phyloP scores from a whole-genome alignment of 2,329 filamentous ascomycete species.

The Pseudogymnoascus destructans region DNA sequence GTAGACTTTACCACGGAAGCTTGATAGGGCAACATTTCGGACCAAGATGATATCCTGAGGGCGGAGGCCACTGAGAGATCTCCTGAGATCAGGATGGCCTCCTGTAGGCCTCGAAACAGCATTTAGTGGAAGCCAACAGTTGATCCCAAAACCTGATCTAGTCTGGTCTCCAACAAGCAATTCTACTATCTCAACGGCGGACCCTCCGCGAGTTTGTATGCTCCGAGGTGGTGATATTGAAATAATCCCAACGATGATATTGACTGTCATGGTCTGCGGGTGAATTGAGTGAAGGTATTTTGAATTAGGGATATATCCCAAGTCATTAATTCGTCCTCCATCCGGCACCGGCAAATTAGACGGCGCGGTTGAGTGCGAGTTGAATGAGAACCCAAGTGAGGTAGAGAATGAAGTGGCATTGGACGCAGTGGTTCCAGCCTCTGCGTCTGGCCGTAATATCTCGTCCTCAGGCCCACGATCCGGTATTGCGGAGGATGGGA shows the following conservation, averaged over 20 bases:
- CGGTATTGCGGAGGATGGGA: conserved; percentile 47
- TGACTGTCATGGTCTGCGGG: conserved; percentile 72
- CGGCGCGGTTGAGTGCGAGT: conserved; percentile 22
- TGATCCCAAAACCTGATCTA: conserved; percentile 63
- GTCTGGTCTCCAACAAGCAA: conserved; percentile 78
- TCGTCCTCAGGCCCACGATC: background rate
- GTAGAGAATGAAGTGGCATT: conserved; percentile 26
- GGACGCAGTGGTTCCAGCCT: conserved; percentile 26
- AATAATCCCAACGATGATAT: conserved; percentile 69
- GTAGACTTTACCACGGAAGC: conserved; percentile 66
- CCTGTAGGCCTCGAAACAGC: conserved; percentile 35
- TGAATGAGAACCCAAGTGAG: conserved; percentile 11
- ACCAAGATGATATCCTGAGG: conserved; percentile 67
- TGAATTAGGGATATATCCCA: conserved; percentile 59
- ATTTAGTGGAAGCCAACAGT: conserved; percentile 62
- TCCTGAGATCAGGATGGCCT: conserved; percentile 16
- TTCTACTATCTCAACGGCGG: conserved; percentile 55
- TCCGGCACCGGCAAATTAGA: conserved; percentile 16
- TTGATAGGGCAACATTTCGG: conserved; percentile 64
- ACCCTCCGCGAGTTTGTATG: conserved; percentile 53
- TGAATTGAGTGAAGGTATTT: conserved; percentile 50
- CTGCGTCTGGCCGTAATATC: conserved; percentile 9
- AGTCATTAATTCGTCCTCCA: conserved; percentile 39
- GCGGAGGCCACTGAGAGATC: conserved; percentile 36
- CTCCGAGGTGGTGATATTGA: conserved; percentile 53